Evolutionary conservation across 2,329 filamentous ascomycete genomes (phyloP).

Genomic region (Pestalotiopsis sp.): DNA sequence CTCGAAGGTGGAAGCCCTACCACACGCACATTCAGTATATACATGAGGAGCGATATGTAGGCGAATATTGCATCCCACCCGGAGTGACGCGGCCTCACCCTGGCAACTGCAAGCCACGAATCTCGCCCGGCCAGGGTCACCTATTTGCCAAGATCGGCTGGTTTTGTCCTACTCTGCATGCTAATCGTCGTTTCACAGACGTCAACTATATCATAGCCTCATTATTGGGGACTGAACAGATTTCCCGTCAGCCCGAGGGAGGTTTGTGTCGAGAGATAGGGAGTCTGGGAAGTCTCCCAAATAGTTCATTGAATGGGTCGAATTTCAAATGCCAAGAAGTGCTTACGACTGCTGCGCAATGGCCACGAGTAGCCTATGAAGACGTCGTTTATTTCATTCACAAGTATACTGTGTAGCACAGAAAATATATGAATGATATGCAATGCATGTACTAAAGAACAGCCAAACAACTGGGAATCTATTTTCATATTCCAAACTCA

Average conservation of each 20-base stretch:
- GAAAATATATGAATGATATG: no score
- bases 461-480: not conserved
- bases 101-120: not conserved
- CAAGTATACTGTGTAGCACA: no score
- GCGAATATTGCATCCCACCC: not conserved
- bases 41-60: not conserved
- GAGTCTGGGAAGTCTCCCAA: no score
- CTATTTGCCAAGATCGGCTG: not conserved
- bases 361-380: no score
- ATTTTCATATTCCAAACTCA: not conserved
- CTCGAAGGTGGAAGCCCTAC: not conserved
- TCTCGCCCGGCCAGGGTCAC: not conserved
- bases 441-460: no score
- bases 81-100: constrained; percentile 3
- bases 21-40: not conserved
- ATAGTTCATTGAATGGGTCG: no score
- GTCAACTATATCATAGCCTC: not conserved
- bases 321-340: no score
- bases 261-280: no score
- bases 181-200: not conserved
- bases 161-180: not conserved
- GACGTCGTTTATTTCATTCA: no score
- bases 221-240: not conserved
- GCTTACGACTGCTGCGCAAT: no score
- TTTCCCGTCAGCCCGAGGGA: no score